Percentiles rank a stretch among this genome's conserved stretches.
These are phyloP conservation scores for Lotus japonicus DNA, from an alignment of 306 rosid species.

Conservation along the genomic window DNA sequence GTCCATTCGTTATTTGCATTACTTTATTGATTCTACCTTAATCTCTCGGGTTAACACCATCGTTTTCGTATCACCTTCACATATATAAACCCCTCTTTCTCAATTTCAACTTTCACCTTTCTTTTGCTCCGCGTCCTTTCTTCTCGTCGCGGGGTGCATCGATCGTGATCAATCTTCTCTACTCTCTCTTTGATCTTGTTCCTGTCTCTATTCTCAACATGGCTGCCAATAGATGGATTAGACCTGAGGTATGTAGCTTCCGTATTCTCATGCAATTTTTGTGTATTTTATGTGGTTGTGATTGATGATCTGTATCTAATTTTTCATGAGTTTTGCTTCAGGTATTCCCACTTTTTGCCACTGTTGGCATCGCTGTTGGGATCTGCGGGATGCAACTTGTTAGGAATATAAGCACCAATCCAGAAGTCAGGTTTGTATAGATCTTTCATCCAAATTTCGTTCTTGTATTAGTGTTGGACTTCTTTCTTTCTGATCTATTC, in stretches of 20 bases:
- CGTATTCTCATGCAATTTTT: background rate
- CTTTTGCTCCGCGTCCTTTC: slow-evolving; percentile 12
- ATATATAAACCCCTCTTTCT: background rate
- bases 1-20: background rate
- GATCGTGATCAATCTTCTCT: background rate
- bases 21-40: background rate
- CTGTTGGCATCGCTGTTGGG: slow-evolving; percentile 77
- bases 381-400: slow-evolving; percentile 80
- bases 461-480: background rate
- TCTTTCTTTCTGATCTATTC: background rate
- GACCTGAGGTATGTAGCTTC: slow-evolving; percentile 88
- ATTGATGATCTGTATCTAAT: background rate
- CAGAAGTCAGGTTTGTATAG: slow-evolving; percentile 72
- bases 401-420: slow-evolving; percentile 68
- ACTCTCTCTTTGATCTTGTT: background rate
- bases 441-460: background rate
- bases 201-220: slow-evolving; percentile 11
- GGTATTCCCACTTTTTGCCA: slow-evolving; percentile 84
- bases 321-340: slow-evolving; percentile 14
- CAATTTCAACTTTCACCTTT: background rate
- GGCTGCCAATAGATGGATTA: slow-evolving; percentile 63
- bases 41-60: background rate
- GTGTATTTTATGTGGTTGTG: background rate
- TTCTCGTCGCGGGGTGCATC: slow-evolving; percentile 10
- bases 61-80: background rate